Conservation (phyloP, 306 rosid genomes). For the Notholithocarpus densiflorus region DNA sequence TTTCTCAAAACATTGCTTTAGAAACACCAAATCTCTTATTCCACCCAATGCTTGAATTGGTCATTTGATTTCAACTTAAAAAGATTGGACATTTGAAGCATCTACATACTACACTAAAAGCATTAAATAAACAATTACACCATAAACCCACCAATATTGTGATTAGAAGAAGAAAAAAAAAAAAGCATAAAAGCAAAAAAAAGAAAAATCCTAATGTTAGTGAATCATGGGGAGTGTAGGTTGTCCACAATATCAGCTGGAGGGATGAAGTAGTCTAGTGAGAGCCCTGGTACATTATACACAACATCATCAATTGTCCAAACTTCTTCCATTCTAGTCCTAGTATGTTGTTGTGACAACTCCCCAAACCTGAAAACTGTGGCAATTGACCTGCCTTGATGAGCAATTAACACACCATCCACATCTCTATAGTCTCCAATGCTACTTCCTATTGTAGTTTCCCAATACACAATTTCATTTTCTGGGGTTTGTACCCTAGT, state of each 20-base stretch:
- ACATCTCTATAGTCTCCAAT: constrained; percentile 78
- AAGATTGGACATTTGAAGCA: constrained; percentile 21
- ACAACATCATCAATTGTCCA: constrained; percentile 95
- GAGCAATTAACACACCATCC: constrained; percentile 76
- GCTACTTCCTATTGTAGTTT: constrained; percentile 93
- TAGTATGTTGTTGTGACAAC: constrained; percentile 68
- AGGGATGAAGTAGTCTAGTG: constrained; percentile 83
- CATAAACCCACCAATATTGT: constrained; percentile 42
- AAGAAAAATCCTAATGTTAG: constrained; percentile 7
- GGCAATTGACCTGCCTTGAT: constrained; percentile 85
- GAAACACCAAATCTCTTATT: constrained; percentile 29
- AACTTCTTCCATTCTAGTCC: constrained; percentile 85
- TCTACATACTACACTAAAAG: constrained; percentile 24
- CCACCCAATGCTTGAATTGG: constrained; percentile 21
- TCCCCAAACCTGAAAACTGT: constrained; percentile 83
- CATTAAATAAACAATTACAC: constrained; percentile 31
- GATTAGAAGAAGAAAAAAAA: constrained; percentile 39
- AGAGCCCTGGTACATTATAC: constrained; percentile 88
- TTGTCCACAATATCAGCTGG: constrained; percentile 72
- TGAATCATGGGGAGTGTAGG: constrained; percentile 47
- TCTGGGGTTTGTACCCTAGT: constrained; percentile 68
- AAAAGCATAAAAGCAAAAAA: neutral
- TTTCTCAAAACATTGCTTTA: constrained; percentile 6
- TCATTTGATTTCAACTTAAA: constrained; percentile 31
- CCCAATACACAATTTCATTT: constrained; percentile 75